These are phyloP conservation scores for Sarcocystis neurona DNA, from an alignment of 169 alveolate species.

Conservation along the genomic window DNA sequence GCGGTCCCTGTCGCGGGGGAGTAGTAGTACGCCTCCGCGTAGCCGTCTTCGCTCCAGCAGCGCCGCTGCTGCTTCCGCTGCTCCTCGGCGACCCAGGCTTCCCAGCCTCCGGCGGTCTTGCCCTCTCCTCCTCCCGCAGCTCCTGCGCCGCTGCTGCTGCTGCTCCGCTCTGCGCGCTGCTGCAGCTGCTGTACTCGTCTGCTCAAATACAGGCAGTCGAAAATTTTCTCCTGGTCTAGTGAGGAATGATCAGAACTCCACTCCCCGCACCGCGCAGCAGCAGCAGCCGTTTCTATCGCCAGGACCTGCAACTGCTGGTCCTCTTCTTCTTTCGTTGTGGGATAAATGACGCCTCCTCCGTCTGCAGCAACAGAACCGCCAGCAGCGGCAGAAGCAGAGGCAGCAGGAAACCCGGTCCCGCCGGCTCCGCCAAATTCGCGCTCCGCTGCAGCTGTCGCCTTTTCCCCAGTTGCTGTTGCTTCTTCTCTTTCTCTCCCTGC, in stretches of 20 bases:
- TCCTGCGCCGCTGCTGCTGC: slow-evolving; percentile 58
- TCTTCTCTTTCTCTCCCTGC: too few species aligned
- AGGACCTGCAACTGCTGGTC: slow-evolving; percentile 3
- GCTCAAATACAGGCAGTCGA: slow-evolving; percentile 52
- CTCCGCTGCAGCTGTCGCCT: too few species aligned
- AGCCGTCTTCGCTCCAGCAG: slow-evolving; percentile 56
- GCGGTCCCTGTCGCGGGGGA: too few species aligned
- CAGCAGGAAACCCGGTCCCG: too few species aligned
- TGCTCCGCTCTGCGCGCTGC: background rate
- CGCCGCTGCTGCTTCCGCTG: slow-evolving; percentile 57
- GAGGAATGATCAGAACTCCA: slow-evolving; percentile 59
- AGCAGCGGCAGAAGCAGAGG: too few species aligned
- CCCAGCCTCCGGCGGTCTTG: slow-evolving; percentile 28
- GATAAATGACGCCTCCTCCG: too few species aligned
- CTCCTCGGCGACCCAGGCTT: slow-evolving; percentile 52
- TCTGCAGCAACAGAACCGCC: too few species aligned
- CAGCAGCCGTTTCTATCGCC: slow-evolving; percentile 13
- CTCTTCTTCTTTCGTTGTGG: too few species aligned
- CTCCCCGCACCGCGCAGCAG: slow-evolving; percentile 25
- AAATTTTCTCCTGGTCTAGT: slow-evolving; percentile 55
- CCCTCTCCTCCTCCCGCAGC: background rate
- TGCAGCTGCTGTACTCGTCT: slow-evolving; percentile 52
- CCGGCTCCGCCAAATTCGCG: too few species aligned
- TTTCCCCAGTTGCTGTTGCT: too few species aligned
- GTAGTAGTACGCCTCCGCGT: background rate